phyloP scores from a whole-genome alignment of 345 rosid species.

The Eutrema heterophyllum region DNA sequence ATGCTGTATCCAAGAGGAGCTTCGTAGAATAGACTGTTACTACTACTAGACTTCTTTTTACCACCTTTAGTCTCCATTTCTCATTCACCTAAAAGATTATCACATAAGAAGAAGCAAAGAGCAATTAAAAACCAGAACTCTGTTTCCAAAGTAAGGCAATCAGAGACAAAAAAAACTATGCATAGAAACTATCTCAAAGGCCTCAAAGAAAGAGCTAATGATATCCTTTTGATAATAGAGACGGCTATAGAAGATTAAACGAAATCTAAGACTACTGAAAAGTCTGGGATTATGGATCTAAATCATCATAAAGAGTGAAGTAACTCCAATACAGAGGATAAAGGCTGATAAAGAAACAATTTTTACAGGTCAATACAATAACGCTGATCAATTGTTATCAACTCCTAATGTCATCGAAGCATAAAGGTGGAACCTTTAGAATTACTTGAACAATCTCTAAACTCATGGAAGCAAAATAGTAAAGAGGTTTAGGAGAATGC shows the following conservation, averaged over 20 bases:
- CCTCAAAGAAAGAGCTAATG: neutral
- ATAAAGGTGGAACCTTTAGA: neutral
- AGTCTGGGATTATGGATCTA: neutral
- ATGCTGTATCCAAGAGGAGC: slow-evolving; percentile 93
- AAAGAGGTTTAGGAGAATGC: neutral
- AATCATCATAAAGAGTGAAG: no score
- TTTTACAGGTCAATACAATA: no score
- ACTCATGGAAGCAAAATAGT: neutral
- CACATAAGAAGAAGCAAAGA: neutral
- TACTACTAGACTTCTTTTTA: slow-evolving; percentile 53
- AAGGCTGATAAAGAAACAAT: no score
- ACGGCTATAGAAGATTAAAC: neutral
- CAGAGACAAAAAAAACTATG: neutral
- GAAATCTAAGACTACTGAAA: neutral
- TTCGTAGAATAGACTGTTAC: slow-evolving; percentile 57
- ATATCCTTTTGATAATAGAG: no score
- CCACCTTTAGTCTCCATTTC: slow-evolving; percentile 90
- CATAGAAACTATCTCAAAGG: neutral
- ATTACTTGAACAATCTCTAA: neutral
- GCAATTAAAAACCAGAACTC: neutral
- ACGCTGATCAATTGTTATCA: no score
- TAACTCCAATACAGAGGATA: neutral
- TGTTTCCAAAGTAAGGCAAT: neutral
- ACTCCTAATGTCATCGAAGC: neutral
- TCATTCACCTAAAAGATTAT: slow-evolving; percentile 42